phyloP scores from a whole-genome alignment of 2,329 filamentous ascomycete genomes.

The Fusarium pilosicola region DNA sequence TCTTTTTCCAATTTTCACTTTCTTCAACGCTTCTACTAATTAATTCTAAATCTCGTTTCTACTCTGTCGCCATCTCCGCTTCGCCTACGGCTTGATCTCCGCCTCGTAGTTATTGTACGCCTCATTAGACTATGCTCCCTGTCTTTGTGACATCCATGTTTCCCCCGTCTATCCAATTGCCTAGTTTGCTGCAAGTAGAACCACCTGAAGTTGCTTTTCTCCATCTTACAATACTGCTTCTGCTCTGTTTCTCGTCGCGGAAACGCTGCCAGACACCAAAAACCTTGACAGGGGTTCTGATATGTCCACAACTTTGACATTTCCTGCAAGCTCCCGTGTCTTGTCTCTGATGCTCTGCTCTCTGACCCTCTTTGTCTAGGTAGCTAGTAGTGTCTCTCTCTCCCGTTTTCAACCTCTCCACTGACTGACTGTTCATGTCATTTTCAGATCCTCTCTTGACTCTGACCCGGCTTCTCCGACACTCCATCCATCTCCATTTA shows the following conservation, averaged over 20 bases:
- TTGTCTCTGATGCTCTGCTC: conserved; percentile 22
- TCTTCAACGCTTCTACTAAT: not conserved
- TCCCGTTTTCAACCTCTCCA: conserved; percentile 24
- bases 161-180: conserved; percentile 20
- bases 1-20: not conserved
- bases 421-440: not conserved
- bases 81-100: conserved; percentile 7
- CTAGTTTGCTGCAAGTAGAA: conserved; percentile 28
- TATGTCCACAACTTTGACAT: conserved; percentile 32
- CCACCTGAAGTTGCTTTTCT: conserved; percentile 34
- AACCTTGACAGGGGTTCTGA: conserved; percentile 14
- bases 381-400: conserved; percentile 11
- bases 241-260: conserved; percentile 6
- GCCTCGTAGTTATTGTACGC: conserved; percentile 20
- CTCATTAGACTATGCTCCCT: conserved; percentile 30
- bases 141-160: conserved; percentile 32
- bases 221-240: conserved; percentile 9
- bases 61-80: conserved; percentile 20
- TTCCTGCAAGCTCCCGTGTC: conserved; percentile 38
- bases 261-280: conserved; percentile 1
- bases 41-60: not conserved
- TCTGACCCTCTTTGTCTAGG: conserved; percentile 12
- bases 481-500: conserved; percentile 3
- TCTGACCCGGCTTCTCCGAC: conserved; percentile 17
- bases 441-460: not conserved